phyloP scores from a whole-genome alignment of 75 land plant genomes.

The Ceratopteris richardii region DNA sequence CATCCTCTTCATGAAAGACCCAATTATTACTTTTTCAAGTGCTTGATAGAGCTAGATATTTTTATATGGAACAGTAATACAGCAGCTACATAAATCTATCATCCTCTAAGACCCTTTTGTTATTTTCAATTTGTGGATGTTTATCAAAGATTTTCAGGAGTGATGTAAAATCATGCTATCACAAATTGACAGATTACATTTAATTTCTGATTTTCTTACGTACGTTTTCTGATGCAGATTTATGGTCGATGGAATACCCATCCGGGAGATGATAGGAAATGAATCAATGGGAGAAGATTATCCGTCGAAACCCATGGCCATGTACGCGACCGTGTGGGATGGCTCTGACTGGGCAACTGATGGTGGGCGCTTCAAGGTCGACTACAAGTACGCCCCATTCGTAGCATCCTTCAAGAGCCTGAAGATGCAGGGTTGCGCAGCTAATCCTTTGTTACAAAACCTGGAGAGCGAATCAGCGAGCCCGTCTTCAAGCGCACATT shows the following conservation, averaged over 20 bases:
- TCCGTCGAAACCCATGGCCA: slow-evolving; percentile 32
- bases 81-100: too few species aligned
- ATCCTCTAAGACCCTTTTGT: too few species aligned
- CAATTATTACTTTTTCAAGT: too few species aligned
- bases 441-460: slow-evolving; percentile 3
- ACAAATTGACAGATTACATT: too few species aligned
- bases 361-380: slow-evolving; percentile 38
- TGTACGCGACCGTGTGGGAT: slow-evolving; percentile 46
- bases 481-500: slow-evolving; percentile 6
- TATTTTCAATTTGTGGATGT: too few species aligned
- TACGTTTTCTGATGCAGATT: too few species aligned
- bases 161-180: too few species aligned
- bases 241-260: slow-evolving; percentile 46
- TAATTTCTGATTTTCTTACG: too few species aligned
- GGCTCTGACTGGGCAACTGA: slow-evolving; percentile 46
- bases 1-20: too few species aligned
- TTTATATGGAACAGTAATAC: too few species aligned
- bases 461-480: neutral
- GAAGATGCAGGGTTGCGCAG: slow-evolving; percentile 23
- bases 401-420: slow-evolving; percentile 31
- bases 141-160: too few species aligned
- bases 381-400: slow-evolving; percentile 49
- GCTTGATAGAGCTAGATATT: too few species aligned
- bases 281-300: slow-evolving; percentile 10
- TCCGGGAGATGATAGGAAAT: slow-evolving; percentile 30